Evolutionary conservation across 2,329 filamentous ascomycete species (phyloP).

Genomic region (Fusarium nisikadoi): DNA sequence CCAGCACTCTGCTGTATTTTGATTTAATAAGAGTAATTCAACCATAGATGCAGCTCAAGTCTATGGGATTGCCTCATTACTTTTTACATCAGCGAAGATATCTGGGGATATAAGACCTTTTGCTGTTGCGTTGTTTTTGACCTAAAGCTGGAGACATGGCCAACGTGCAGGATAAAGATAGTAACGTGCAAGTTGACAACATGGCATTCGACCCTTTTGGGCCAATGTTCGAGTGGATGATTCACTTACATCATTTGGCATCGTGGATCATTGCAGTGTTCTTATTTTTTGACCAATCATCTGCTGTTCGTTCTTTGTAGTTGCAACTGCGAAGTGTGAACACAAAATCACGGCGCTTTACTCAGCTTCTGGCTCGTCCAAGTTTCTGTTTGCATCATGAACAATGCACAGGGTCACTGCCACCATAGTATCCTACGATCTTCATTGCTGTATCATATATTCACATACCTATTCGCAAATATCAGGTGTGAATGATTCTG

Average conservation of each 20-base stretch:
- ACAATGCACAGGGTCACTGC: too few species aligned
- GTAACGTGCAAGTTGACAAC: accelerated
- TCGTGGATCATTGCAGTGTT: background rate
- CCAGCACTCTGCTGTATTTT: accelerated
- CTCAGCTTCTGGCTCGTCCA: background rate
- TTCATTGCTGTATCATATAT: accelerated
- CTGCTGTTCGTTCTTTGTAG: background rate
- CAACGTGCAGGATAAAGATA: background rate
- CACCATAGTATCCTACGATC: accelerated
- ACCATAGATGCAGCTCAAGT: background rate
- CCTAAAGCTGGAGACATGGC: accelerated
- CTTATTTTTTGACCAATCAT: accelerated
- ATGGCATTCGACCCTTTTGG: background rate
- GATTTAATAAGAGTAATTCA: accelerated
- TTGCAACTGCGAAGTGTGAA: background rate
- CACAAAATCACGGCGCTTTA: background rate
- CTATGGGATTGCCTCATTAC: accelerated
- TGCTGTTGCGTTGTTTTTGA: accelerated
- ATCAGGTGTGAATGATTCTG: background rate
- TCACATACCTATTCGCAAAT: accelerated
- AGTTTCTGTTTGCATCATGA: background rate
- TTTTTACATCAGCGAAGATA: too few species aligned
- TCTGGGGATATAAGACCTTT: accelerated
- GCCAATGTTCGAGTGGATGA: accelerated
- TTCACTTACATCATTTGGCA: accelerated